Percentiles rank a stretch among this genome's conserved stretches.
These are phyloP conservation scores for Salvia miltiorrhiza DNA, from an alignment of 257 asterid species.

Conservation along the genomic window DNA sequence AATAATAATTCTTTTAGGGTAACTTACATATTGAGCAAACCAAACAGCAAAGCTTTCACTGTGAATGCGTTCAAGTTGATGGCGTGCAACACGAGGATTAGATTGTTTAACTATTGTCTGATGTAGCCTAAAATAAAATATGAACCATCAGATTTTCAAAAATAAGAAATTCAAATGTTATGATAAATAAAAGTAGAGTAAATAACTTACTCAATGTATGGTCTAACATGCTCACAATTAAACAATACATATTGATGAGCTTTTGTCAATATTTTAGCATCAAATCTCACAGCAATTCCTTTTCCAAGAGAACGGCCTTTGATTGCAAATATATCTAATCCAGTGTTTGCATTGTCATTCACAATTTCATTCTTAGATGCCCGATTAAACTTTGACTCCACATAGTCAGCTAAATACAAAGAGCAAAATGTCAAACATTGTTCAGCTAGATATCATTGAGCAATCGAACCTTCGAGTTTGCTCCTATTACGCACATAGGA, in stretches of 20 bases:
- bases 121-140: too few relatives aligned
- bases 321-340: neutral
- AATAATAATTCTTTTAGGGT: too few relatives aligned
- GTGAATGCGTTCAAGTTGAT: too few relatives aligned
- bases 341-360: neutral
- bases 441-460: neutral
- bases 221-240: neutral
- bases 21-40: too few relatives aligned
- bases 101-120: too few relatives aligned
- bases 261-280: neutral
- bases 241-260: neutral
- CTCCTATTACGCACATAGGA: neutral
- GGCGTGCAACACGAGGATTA: too few relatives aligned
- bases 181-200: too few relatives aligned
- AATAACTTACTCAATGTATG: neutral
- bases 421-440: slow-evolving; percentile 2
- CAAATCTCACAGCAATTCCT: neutral
- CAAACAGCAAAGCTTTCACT: too few relatives aligned
- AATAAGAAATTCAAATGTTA: too few relatives aligned
- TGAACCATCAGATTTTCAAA: too few relatives aligned
- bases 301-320: neutral
- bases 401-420: slow-evolving; percentile 1
- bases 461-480: neutral
- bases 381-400: neutral
- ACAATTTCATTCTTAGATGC: neutral